Conservation (phyloP, 2,329 filamentous ascomycete genomes). For the Esteya vermicola region DNA sequence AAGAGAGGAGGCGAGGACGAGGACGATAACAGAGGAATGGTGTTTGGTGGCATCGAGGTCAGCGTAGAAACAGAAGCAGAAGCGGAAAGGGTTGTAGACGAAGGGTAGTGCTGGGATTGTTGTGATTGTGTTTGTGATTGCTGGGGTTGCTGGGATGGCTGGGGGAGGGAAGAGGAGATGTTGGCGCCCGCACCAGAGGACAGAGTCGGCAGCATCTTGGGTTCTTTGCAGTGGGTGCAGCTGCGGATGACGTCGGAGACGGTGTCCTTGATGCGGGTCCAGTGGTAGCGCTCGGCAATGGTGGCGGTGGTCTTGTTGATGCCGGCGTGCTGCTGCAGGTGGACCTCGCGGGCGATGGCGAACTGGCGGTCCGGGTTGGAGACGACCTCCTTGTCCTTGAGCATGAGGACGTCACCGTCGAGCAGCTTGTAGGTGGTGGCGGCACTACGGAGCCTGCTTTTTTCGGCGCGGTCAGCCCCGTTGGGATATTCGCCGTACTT, state of each 20-base stretch:
- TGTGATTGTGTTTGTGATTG: background rate
- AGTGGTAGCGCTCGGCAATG: slow-evolving; percentile 90
- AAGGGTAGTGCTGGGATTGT: no score
- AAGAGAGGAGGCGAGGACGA: slow-evolving; percentile 7
- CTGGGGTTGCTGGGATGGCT: no score
- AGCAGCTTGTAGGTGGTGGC: slow-evolving; percentile 88
- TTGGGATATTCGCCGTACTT: slow-evolving; percentile 88
- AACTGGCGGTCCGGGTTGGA: slow-evolving; percentile 82
- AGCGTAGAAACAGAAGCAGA: background rate
- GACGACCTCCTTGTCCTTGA: slow-evolving; percentile 96
- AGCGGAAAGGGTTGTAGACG: background rate
- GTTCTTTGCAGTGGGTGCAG: slow-evolving; percentile 78
- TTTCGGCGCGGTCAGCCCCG: slow-evolving; percentile 87
- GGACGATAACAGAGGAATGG: background rate
- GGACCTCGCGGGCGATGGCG: slow-evolving; percentile 68
- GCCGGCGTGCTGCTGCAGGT: slow-evolving; percentile 66
- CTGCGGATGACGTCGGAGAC: slow-evolving; percentile 89
- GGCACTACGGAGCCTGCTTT: slow-evolving; percentile 82
- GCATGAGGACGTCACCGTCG: slow-evolving; percentile 70
- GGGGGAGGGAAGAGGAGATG: no score
- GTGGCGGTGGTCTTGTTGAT: slow-evolving; percentile 97
- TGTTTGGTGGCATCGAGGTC: background rate
- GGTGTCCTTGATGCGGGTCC: slow-evolving; percentile 96
- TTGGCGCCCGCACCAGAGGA: no score
- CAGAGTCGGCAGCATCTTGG: slow-evolving; percentile 32